phyloP scores from a whole-genome alignment of 257 asterid species.

The Ilex asprella region DNA sequence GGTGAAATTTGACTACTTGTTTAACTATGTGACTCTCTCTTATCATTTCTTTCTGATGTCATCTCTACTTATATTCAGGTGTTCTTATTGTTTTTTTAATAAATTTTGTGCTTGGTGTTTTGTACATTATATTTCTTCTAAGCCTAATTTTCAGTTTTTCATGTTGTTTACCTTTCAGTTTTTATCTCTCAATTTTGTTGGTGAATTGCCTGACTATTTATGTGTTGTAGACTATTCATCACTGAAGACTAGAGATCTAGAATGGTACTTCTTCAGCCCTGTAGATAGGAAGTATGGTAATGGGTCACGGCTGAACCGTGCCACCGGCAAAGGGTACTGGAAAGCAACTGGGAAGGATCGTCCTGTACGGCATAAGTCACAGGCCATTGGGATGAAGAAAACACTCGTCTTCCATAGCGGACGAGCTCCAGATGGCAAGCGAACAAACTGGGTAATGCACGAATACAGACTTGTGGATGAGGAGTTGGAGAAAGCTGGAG shows the following conservation, averaged over 20 bases:
- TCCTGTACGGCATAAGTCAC: conserved; percentile 54
- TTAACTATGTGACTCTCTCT: not conserved
- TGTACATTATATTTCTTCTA: too few species aligned
- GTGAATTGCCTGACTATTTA: conserved; percentile 5
- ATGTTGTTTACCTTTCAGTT: too few species aligned
- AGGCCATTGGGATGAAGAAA: conserved; percentile 83
- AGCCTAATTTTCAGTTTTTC: not conserved
- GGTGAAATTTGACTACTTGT: too few species aligned
- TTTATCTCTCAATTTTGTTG: not conserved
- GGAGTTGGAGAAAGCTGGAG: conserved; percentile 69
- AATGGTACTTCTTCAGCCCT: conserved; percentile 93
- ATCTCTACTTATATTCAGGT: not conserved
- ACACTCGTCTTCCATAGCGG: conserved; percentile 87
- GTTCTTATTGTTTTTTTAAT: too few species aligned
- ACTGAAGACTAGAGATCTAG: conserved; percentile 72
- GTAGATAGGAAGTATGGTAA: conserved; percentile 87
- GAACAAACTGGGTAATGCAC: conserved; percentile 98
- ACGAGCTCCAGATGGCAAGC: conserved; percentile 92
- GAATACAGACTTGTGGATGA: conserved; percentile 83
- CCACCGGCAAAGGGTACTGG: conserved; percentile 93
- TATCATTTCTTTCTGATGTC: not conserved
- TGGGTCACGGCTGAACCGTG: conserved; percentile 90
- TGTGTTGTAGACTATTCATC: conserved; percentile 49
- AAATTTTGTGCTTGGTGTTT: too few species aligned
- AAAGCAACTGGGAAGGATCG: conserved; percentile 95